Evolutionary conservation across 108 stramenopile species (phyloP).

Genomic region (Skeletonema tropicum): DNA sequence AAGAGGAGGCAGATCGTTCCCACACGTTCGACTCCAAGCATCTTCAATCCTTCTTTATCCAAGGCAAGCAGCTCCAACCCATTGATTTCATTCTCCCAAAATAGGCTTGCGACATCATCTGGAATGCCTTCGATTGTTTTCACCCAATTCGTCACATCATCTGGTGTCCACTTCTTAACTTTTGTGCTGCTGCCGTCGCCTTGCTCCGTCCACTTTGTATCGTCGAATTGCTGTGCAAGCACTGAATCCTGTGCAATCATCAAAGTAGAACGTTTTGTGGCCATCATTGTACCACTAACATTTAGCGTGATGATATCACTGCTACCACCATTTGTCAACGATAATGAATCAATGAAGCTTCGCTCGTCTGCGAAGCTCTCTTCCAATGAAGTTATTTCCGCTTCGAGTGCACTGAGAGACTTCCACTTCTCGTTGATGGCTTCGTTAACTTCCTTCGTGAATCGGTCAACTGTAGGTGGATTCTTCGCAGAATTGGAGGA

Average conservation of each 20-base stretch:
- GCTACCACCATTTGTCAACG: background rate
- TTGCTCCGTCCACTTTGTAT: slow-evolving; percentile 3
- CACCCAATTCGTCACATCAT: slow-evolving; percentile 31
- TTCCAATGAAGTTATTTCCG: slow-evolving; percentile 8
- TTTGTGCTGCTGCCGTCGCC: background rate
- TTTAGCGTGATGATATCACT: slow-evolving; percentile 7
- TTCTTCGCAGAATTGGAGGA: background rate
- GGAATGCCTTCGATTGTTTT: slow-evolving; percentile 6
- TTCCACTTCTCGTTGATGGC: slow-evolving; percentile 2
- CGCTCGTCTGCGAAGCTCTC: slow-evolving; percentile 17
- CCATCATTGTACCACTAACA: slow-evolving; percentile 12
- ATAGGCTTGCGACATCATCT: background rate
- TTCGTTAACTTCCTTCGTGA: background rate
- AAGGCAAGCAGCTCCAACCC: slow-evolving; percentile 21
- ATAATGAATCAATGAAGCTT: slow-evolving; percentile 1
- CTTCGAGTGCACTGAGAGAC: background rate
- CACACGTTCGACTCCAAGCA: slow-evolving; percentile 18
- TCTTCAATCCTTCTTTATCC: slow-evolving; percentile 22
- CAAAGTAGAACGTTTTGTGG: background rate
- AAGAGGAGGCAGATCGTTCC: slow-evolving; percentile 18
- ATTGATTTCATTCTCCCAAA: slow-evolving; percentile 12
- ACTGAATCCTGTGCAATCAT: background rate
- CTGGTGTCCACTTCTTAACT: slow-evolving; percentile 20
- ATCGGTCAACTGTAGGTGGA: background rate
- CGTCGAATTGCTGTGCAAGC: slow-evolving; percentile 25